These are phyloP conservation scores for Sutorius eximius DNA, from an alignment of 1,284 basidiomycete species.

Conservation along the genomic window DNA sequence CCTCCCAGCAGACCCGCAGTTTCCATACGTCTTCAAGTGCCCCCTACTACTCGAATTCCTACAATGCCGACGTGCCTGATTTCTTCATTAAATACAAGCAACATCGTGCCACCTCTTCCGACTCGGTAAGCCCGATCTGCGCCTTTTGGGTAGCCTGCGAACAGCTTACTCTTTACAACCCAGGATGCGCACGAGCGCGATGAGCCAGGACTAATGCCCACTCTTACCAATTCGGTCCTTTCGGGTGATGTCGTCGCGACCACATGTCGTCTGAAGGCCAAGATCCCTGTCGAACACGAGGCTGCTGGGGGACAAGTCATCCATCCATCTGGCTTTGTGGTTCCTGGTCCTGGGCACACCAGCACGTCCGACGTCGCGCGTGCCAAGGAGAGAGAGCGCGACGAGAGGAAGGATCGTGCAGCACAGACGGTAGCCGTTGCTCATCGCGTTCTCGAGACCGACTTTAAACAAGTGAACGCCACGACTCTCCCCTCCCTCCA, in stretches of 20 bases:
- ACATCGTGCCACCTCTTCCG: constrained; percentile 5
- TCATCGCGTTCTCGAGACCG: constrained; percentile 34
- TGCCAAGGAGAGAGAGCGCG: constrained; percentile 27
- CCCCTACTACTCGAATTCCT: constrained; percentile 27
- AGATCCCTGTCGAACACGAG: constrained; percentile 31
- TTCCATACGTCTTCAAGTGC: constrained; percentile 33
- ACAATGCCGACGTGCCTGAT: constrained; percentile 30
- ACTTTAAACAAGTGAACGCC: constrained; percentile 26
- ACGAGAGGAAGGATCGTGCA: constrained; percentile 18
- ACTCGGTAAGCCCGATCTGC: constrained; percentile 9
- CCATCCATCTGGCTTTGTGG: constrained; percentile 36
- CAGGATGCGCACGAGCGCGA: constrained; percentile 8
- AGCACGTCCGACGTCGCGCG: constrained; percentile 26
- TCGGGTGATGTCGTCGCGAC: constrained; percentile 29
- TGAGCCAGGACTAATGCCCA: constrained; percentile 23
- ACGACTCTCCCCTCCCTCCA: constrained; percentile 26
- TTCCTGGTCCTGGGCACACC: constrained; percentile 31
- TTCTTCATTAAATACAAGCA: constrained; percentile 33
- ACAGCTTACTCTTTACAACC: not conserved
- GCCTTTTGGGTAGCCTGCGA: not conserved
- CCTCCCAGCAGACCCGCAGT: constrained; percentile 20
- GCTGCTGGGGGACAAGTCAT: constrained; percentile 21
- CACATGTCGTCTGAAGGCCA: constrained; percentile 28
- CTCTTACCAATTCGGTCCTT: constrained; percentile 26
- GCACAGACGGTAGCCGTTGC: constrained; percentile 36